Percentiles rank a stretch among this genome's conserved stretches.
Evolutionary conservation across 2,329 filamentous ascomycete species (phyloP).

Genomic region (Raffaelea albimanens): DNA sequence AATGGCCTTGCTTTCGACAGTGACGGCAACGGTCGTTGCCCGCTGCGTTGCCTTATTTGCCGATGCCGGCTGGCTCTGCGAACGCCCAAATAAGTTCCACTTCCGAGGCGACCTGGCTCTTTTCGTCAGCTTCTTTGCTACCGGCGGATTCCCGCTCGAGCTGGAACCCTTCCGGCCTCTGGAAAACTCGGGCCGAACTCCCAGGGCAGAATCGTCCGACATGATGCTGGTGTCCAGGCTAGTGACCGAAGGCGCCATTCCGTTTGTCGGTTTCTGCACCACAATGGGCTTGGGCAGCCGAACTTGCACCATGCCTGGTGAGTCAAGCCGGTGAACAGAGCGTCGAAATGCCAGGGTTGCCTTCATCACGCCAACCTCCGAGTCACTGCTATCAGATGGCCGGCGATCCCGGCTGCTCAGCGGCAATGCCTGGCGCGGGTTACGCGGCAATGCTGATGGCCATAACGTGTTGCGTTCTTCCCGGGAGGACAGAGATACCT

Average conservation of each 20-base stretch:
- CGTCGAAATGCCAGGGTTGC: constrained; percentile 45
- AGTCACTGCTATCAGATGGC: constrained; percentile 49
- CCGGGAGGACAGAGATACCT: constrained; percentile 28
- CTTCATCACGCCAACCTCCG: constrained; percentile 36
- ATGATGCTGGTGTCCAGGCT: constrained; percentile 48
- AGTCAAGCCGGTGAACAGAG: constrained; percentile 42
- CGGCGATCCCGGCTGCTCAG: constrained; percentile 22
- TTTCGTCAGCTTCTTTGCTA: constrained; percentile 47
- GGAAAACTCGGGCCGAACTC: constrained; percentile 27
- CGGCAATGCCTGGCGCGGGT: constrained; percentile 14
- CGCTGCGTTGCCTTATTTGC: constrained; percentile 29
- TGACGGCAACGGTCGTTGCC: constrained; percentile 30
- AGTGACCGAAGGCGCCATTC: constrained; percentile 38
- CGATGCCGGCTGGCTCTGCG: constrained; percentile 31
- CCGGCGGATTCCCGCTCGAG: background rate
- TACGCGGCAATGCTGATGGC: constrained; percentile 44
- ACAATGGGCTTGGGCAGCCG: constrained; percentile 45
- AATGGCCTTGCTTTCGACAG: constrained; percentile 37
- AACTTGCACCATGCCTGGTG: constrained; percentile 31
- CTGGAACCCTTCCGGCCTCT: constrained; percentile 16
- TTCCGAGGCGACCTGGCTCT: constrained; percentile 45
- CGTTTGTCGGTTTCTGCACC: constrained; percentile 24
- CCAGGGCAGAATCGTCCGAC: constrained; percentile 44
- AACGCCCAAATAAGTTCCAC: constrained; percentile 55
- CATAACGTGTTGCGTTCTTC: constrained; percentile 38